These are phyloP conservation scores for Plasmodium blacklocki DNA, from an alignment of 169 alveolate genomes.

Conservation along the genomic window DNA sequence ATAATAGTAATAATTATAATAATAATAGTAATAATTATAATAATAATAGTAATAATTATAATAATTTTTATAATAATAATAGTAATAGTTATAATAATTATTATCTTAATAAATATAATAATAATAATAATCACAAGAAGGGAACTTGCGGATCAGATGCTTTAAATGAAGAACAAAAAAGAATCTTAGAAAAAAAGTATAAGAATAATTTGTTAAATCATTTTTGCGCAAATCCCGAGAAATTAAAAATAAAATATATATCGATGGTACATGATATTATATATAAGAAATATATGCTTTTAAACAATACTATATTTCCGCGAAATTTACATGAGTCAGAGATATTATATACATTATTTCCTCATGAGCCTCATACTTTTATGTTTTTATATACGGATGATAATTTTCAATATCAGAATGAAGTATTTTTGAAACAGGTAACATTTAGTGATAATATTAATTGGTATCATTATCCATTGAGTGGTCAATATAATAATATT, in stretches of 20 bases:
- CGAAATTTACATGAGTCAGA: constrained; percentile 39
- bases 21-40: background rate
- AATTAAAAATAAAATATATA: constrained; percentile 50
- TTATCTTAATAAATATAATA: background rate
- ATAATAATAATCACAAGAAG: background rate
- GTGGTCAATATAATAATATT: background rate
- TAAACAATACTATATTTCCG: constrained; percentile 54
- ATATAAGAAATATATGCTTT: constrained; percentile 51
- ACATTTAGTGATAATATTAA: constrained; percentile 39
- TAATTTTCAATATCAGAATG: constrained; percentile 59
- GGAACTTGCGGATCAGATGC: background rate
- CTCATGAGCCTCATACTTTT: constrained; percentile 52
- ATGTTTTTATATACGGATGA: constrained; percentile 61
- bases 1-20: background rate
- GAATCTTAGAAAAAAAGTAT: constrained; percentile 36
- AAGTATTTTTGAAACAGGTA: constrained; percentile 29
- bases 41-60: background rate
- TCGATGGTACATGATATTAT: constrained; percentile 69
- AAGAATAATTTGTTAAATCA: constrained; percentile 36
- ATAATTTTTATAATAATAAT: background rate
- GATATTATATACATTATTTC: constrained; percentile 49
- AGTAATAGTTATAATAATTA: background rate
- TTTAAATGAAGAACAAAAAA: background rate
- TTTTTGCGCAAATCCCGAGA: constrained; percentile 16
- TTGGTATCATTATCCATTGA: background rate